phyloP scores from a whole-genome alignment of 371 early-diverging fungal genomes.

The Ordospora pajunii region DNA sequence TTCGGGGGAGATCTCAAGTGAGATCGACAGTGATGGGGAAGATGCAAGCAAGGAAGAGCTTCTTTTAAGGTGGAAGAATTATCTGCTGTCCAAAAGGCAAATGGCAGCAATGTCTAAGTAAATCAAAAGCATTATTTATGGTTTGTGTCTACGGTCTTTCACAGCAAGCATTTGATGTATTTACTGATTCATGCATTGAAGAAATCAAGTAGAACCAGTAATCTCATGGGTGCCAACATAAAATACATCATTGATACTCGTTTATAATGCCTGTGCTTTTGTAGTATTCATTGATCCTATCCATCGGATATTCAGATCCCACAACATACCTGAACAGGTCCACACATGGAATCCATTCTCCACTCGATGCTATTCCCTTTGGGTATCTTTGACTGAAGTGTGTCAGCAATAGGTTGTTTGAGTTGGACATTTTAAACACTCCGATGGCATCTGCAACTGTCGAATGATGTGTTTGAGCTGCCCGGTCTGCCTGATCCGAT shows the following conservation, averaged over 20 bases:
- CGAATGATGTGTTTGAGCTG: slow-evolving; percentile 73
- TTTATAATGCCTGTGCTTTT: neutral
- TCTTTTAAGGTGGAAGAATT: slow-evolving; percentile 34
- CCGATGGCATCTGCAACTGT: slow-evolving; percentile 77
- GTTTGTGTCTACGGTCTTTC: too few relatives aligned
- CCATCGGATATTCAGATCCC: neutral
- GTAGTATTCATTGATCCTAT: neutral
- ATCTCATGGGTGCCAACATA: neutral
- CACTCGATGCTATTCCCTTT: neutral
- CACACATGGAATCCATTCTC: slow-evolving; percentile 11
- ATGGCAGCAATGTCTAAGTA: neutral
- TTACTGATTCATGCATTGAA: neutral
- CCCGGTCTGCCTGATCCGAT: slow-evolving; percentile 70
- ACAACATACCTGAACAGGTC: slow-evolving; percentile 19
- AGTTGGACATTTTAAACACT: slow-evolving; percentile 68
- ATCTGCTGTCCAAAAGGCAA: slow-evolving; percentile 18
- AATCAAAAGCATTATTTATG: neutral
- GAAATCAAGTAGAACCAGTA: neutral
- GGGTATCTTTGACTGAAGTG: slow-evolving; percentile 81
- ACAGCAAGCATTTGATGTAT: neutral
- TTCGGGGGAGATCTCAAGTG: neutral
- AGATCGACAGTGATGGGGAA: neutral
- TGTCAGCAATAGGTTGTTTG: slow-evolving; percentile 73
- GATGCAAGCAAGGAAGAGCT: slow-evolving; percentile 2
- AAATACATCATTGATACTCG: neutral